Evolutionary conservation across 345 rosid genomes (phyloP).

Genomic region (Moricandia arvensis): DNA sequence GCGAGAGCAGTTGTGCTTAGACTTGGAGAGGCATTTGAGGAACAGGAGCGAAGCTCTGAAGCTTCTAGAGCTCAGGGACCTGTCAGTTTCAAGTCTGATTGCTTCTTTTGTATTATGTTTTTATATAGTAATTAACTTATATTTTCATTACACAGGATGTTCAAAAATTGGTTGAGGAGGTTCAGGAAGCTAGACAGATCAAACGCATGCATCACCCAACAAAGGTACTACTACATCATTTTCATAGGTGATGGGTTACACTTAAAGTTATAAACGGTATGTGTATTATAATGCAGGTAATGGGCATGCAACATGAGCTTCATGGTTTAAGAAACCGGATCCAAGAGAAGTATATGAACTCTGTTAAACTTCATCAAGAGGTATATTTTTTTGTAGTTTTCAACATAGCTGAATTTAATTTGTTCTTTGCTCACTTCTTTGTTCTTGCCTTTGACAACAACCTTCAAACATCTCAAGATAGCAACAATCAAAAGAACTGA

Average conservation of each 20-base stretch:
- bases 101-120: not conserved
- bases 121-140: not conserved
- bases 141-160: slow-evolving; percentile 52
- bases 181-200: slow-evolving; percentile 87
- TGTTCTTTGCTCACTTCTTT: slow-evolving; percentile 15
- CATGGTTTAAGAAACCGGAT: slow-evolving; percentile 74
- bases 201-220: slow-evolving; percentile 87
- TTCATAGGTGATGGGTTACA: not conserved
- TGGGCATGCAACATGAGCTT: slow-evolving; percentile 93
- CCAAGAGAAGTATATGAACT: slow-evolving; percentile 73
- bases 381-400: slow-evolving; percentile 32
- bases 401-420: not conserved
- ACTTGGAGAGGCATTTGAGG: slow-evolving; percentile 90
- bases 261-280: not conserved
- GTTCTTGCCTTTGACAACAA: slow-evolving; percentile 20
- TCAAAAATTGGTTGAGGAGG: slow-evolving; percentile 71
- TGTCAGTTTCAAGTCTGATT: slow-evolving; percentile 23
- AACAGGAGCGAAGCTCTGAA: slow-evolving; percentile 70
- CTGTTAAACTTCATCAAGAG: slow-evolving; percentile 80
- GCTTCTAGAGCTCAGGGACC: slow-evolving; percentile 59
- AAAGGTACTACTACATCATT: slow-evolving; percentile 56
- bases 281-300: slow-evolving; percentile 50
- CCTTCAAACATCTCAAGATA: slow-evolving; percentile 47
- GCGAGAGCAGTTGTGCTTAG: slow-evolving; percentile 92
- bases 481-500: slow-evolving; percentile 69